Evolutionary conservation across 1,284 basidiomycete genomes (phyloP).

Genomic region (Leccinum griseonigrum): DNA sequence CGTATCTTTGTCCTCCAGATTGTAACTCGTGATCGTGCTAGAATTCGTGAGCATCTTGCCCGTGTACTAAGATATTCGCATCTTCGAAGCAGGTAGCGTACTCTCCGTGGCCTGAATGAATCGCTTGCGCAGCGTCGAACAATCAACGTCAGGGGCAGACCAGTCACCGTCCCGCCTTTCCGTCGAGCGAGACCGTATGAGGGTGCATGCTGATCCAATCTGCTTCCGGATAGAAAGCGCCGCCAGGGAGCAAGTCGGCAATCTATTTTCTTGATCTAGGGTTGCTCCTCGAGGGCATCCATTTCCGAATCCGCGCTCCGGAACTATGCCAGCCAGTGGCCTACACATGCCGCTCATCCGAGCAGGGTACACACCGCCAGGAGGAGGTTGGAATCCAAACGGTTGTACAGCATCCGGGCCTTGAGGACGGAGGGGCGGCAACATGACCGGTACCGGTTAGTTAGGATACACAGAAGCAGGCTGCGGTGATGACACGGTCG

Average conservation of each 20-base stretch:
- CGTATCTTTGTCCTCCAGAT: slow-evolving; percentile 85
- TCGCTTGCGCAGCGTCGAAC: slow-evolving; percentile 87
- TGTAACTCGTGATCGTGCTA: slow-evolving; percentile 80
- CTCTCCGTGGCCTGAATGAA: slow-evolving; percentile 77
- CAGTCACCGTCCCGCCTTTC: slow-evolving; percentile 73
- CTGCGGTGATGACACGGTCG: slow-evolving; percentile 77
- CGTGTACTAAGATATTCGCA: slow-evolving; percentile 67
- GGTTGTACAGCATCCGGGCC: slow-evolving; percentile 72
- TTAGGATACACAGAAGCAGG: slow-evolving; percentile 65
- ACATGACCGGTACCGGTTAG: slow-evolving; percentile 69
- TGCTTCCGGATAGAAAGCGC: slow-evolving; percentile 75
- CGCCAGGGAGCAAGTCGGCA: slow-evolving; percentile 70
- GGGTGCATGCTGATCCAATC: slow-evolving; percentile 91
- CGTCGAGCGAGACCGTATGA: slow-evolving; percentile 85
- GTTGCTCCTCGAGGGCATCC: slow-evolving; percentile 63
- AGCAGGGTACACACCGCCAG: slow-evolving; percentile 45
- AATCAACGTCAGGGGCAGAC: slow-evolving; percentile 77
- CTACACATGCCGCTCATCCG: slow-evolving; percentile 51
- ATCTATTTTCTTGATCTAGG: slow-evolving; percentile 79
- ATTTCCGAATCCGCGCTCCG: slow-evolving; percentile 70
- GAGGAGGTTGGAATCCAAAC: slow-evolving; percentile 73
- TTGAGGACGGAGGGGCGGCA: slow-evolving; percentile 78
- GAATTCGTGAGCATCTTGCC: slow-evolving; percentile 86
- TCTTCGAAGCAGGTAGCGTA: slow-evolving; percentile 70
- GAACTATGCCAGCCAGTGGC: slow-evolving; percentile 62